phyloP scores from a whole-genome alignment of 441 rosid species.

The Jatropha multifida region DNA sequence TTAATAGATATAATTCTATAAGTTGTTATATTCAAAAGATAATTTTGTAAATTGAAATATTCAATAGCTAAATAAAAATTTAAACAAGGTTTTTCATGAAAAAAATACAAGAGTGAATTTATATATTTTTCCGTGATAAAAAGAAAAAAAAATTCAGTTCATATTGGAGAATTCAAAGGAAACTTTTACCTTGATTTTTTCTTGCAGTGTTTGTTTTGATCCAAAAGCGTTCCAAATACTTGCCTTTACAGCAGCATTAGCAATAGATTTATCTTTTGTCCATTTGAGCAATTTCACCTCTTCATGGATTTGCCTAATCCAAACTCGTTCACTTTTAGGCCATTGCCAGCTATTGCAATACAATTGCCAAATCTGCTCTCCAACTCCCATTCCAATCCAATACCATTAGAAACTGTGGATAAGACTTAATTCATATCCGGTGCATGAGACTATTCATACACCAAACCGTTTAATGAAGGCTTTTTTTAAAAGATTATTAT shows the following conservation, averaged over 20 bases:
- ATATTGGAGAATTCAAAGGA: background rate
- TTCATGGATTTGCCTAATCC: background rate
- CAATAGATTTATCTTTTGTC: conserved; percentile 23
- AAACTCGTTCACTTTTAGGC: background rate
- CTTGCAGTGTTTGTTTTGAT: conserved; percentile 21
- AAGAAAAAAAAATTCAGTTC: background rate
- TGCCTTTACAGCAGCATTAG: conserved; percentile 26
- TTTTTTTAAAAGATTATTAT: no score
- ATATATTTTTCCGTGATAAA: no score
- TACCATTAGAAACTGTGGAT: background rate
- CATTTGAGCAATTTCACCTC: conserved; percentile 11
- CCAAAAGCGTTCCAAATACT: conserved; percentile 29
- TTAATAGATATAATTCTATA: no score
- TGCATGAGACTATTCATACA: no score
- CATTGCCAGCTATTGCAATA: background rate
- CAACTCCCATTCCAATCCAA: background rate
- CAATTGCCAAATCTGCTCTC: background rate
- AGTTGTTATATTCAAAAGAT: no score
- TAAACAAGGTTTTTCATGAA: no score
- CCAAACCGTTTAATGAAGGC: no score
- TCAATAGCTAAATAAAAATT: no score
- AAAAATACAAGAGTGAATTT: no score
- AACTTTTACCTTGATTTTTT: conserved; percentile 1
- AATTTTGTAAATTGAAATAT: no score
- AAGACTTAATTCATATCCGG: no score